Evolutionary conservation across 176 grass and related monocot species (phyloP).

Genomic region (Melocanna baccifera): DNA sequence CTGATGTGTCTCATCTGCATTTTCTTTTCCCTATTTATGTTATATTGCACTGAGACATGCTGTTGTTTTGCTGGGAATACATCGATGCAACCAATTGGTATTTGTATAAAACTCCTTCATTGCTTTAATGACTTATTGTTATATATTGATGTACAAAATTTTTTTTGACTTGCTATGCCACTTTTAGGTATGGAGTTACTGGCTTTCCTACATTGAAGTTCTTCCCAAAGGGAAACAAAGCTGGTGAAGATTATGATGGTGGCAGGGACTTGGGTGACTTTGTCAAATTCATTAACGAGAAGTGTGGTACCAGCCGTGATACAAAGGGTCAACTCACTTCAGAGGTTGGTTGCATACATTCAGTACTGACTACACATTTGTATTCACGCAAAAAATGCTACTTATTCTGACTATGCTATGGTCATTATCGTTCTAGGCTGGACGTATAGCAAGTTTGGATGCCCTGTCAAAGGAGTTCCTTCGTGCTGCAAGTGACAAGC

Average conservation of each 20-base stretch:
- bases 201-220: constrained; percentile 91
- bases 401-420: neutral
- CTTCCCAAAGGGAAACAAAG: constrained; percentile 90
- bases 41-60: neutral
- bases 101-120: neutral
- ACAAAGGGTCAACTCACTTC: constrained; percentile 70
- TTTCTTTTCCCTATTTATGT: neutral
- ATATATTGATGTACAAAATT: neutral
- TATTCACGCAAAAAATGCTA: neutral
- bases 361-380: neutral
- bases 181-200: constrained; percentile 73
- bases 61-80: neutral
- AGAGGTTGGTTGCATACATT: constrained; percentile 40
- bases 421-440: constrained; percentile 50
- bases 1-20: neutral
- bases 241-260: constrained; percentile 83
- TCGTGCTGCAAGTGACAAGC: constrained; percentile 49
- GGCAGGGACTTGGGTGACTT: constrained; percentile 73
- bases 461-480: constrained; percentile 71
- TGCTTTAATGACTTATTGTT: neutral
- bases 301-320: constrained; percentile 71
- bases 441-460: constrained; percentile 56
- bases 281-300: constrained; percentile 84
- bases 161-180: neutral
- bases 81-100: neutral